These are phyloP conservation scores for Scortechinia acanthostroma DNA, from an alignment of 2,329 filamentous ascomycete genomes.

Conservation along the genomic window DNA sequence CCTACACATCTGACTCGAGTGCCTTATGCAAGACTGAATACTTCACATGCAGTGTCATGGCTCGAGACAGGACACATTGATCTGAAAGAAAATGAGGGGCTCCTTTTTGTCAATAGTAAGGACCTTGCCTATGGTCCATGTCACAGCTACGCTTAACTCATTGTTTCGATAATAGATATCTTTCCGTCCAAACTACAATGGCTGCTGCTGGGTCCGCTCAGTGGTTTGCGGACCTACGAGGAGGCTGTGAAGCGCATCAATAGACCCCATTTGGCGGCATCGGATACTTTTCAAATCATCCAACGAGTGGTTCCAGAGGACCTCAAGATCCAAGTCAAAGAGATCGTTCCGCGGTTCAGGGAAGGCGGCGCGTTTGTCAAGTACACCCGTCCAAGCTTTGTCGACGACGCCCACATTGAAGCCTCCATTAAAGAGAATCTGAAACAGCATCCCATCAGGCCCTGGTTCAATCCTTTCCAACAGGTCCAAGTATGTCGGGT, in stretches of 20 bases:
- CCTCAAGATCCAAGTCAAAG: constrained; percentile 63
- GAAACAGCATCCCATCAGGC: constrained; percentile 64
- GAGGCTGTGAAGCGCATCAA: constrained; percentile 40
- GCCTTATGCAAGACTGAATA: too few species aligned
- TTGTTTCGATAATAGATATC: neutral
- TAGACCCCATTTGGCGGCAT: constrained; percentile 37
- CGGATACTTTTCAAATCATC: constrained; percentile 45
- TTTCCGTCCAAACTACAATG: constrained; percentile 31
- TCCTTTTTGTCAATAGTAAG: neutral
- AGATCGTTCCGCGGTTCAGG: constrained; percentile 77
- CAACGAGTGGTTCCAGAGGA: constrained; percentile 55
- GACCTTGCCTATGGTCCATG: neutral
- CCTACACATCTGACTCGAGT: too few species aligned
- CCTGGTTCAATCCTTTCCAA: constrained; percentile 83
- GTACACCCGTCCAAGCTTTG: constrained; percentile 45
- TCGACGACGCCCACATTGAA: constrained; percentile 46
- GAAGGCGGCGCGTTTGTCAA: constrained; percentile 94
- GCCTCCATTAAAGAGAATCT: constrained; percentile 55
- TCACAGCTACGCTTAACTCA: neutral
- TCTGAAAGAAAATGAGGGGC: neutral
- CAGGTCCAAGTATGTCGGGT: constrained; percentile 68
- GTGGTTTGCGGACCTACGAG: constrained; percentile 29
- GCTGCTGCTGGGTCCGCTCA: constrained; percentile 42
- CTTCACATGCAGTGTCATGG: too few species aligned
- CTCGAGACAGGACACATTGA: neutral